phyloP scores from a whole-genome alignment of 306 rosid genomes.

The Rosa multiflora region DNA sequence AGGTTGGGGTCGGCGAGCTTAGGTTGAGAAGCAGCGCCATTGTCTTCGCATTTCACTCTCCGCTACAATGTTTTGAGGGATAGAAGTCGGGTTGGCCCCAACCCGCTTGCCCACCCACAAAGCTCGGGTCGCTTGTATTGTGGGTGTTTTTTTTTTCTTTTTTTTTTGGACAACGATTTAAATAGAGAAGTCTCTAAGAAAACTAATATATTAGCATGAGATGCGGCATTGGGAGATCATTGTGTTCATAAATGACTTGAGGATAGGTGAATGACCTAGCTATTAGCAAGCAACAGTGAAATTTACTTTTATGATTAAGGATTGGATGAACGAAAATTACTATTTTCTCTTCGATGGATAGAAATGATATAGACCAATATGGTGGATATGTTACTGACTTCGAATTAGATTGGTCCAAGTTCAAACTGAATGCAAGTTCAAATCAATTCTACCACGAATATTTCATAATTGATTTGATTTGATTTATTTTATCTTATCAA shows the following conservation, averaged over 20 bases:
- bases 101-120: not conserved
- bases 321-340: not conserved
- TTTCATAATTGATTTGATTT: not conserved
- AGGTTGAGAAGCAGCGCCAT: conserved; percentile 71
- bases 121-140: not conserved
- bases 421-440: not conserved
- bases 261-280: too few species aligned
- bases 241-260: too few species aligned
- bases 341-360: too few species aligned
- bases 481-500: too few species aligned
- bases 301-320: too few species aligned
- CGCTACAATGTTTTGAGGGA: not conserved
- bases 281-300: too few species aligned
- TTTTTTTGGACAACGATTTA: too few species aligned
- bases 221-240: too few species aligned
- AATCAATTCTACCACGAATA: not conserved
- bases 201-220: too few species aligned
- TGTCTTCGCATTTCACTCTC: conserved; percentile 13
- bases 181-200: too few species aligned
- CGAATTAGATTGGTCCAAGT: not conserved
- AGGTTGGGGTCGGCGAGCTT: conserved; percentile 34
- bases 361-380: not conserved
- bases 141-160: too few species aligned
- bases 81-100: not conserved
- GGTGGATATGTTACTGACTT: not conserved